Evolutionary conservation across 352 stramenopile species (phyloP).

Genomic region (Globisporangium barbulae): DNA sequence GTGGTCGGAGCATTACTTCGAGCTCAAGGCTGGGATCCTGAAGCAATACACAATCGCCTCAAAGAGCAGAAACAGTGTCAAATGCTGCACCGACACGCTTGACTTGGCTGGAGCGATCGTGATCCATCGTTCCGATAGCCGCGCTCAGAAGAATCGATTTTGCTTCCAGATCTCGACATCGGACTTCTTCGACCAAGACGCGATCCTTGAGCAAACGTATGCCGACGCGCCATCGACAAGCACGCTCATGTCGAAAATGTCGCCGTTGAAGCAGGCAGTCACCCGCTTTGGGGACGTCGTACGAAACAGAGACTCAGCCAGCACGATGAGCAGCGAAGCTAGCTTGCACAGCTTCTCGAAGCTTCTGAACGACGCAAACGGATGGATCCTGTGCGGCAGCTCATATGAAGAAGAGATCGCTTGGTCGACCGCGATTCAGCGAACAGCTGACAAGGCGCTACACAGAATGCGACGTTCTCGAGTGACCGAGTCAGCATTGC

Average conservation of each 20-base stretch:
- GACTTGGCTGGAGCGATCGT: conserved; percentile 77
- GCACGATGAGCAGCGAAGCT: conserved; percentile 24
- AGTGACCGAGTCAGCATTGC: conserved; percentile 45
- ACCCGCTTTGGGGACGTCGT: conserved; percentile 47
- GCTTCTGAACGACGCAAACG: conserved; percentile 24
- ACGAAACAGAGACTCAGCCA: conserved; percentile 28
- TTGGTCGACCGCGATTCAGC: conserved; percentile 66
- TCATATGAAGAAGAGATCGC: conserved; percentile 59
- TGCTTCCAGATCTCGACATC: conserved; percentile 81
- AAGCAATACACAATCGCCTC: conserved; percentile 77
- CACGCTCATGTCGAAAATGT: conserved; percentile 46
- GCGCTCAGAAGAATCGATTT: conserved; percentile 64
- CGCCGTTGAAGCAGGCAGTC: conserved; percentile 58
- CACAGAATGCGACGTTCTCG: conserved; percentile 54
- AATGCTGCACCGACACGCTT: conserved; percentile 61
- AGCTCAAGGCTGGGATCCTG: conserved; percentile 67
- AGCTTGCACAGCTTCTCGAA: conserved; percentile 19
- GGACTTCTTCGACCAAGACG: conserved; percentile 20
- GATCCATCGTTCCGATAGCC: conserved; percentile 70
- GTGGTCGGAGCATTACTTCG: conserved; percentile 82
- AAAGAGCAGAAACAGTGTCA: conserved; percentile 14
- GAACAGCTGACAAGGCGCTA: conserved; percentile 66
- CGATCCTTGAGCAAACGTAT: conserved; percentile 27
- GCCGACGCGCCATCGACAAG: background rate
- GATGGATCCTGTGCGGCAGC: conserved; percentile 73